Percentiles rank a stretch among this genome's conserved stretches.
Evolutionary conservation across 2,329 filamentous ascomycete genomes (phyloP).

Genomic region (Daldinia eschscholtzii): DNA sequence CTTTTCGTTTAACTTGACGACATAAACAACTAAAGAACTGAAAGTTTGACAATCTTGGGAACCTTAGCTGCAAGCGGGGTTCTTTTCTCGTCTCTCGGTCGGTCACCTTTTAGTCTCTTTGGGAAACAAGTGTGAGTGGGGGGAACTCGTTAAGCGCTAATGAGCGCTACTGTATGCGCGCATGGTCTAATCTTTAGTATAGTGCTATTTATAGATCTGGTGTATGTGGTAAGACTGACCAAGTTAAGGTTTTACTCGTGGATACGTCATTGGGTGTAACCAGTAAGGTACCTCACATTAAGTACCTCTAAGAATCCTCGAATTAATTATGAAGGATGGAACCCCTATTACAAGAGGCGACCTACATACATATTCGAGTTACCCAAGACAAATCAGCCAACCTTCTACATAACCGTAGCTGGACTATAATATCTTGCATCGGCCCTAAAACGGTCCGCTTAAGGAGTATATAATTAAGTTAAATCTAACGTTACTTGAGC

Average conservation of each 20-base stretch:
- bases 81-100: neutral
- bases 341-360: neutral
- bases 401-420: neutral
- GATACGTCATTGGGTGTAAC: constrained; percentile 18
- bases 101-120: constrained; percentile 16
- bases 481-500: constrained; percentile 14
- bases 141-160: neutral
- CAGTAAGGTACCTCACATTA: constrained; percentile 2
- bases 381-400: constrained; percentile 1
- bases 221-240: constrained; percentile 5
- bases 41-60: constrained; percentile 19
- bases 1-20: constrained; percentile 5
- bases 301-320: neutral
- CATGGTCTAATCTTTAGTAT: constrained; percentile 10
- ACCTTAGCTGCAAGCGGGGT: constrained; percentile 27
- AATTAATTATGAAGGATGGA: neutral
- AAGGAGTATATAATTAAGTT: neutral
- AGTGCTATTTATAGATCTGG: constrained; percentile 38
- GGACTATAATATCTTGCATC: constrained; percentile 16
- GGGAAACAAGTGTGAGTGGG: constrained; percentile 37
- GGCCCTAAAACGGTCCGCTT: constrained; percentile 24
- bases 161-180: constrained; percentile 16
- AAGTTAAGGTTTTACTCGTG: constrained; percentile 5
- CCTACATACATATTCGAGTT: constrained; percentile 2
- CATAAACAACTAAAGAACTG: neutral